phyloP scores from a whole-genome alignment of 441 rosid species.

The Croton laevigatus region DNA sequence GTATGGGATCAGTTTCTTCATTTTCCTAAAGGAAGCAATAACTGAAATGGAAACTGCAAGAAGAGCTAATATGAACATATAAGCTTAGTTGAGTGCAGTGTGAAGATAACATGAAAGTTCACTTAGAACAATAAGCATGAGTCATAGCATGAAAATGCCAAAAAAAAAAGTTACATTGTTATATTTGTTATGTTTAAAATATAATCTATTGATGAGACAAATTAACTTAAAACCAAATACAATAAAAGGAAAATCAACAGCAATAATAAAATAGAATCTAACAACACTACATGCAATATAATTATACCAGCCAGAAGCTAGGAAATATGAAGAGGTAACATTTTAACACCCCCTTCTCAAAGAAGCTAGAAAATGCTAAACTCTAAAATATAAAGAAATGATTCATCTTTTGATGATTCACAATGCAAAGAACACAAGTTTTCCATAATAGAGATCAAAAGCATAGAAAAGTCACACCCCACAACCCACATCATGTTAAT shows the following conservation, averaged over 20 bases:
- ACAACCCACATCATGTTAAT: too few relatives aligned
- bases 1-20: conserved; percentile 74
- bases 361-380: background rate
- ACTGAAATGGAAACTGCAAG: conserved; percentile 66
- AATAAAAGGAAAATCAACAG: background rate
- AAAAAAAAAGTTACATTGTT: too few relatives aligned
- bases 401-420: too few relatives aligned
- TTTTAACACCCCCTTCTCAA: background rate
- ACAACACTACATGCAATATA: background rate
- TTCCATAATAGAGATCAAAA: too few relatives aligned
- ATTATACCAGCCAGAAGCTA: background rate
- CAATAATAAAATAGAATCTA: background rate
- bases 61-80: conserved; percentile 12
- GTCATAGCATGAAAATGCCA: background rate
- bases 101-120: background rate
- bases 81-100: background rate
- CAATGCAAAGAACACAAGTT: too few relatives aligned
- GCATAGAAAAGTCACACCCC: too few relatives aligned
- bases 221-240: background rate
- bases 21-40: conserved; percentile 67
- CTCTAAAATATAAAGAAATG: too few relatives aligned
- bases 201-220: too few relatives aligned
- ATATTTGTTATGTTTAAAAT: too few relatives aligned
- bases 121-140: background rate
- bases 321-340: background rate